Conservation (phyloP, 1,284 basidiomycete genomes). For the Cryptococcus sp. region DNA sequence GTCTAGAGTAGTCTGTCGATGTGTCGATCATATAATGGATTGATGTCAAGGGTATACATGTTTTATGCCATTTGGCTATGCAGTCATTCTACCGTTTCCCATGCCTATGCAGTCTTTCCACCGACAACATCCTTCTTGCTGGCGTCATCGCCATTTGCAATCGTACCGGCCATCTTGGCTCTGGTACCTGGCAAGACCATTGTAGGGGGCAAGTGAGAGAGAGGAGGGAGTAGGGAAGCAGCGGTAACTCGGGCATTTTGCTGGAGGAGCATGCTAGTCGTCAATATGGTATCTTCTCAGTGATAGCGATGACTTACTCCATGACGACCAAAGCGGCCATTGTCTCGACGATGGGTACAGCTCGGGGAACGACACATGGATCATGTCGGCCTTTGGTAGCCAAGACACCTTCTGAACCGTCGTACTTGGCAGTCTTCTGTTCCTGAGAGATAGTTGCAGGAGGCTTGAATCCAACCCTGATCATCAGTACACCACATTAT, state of each 20-base stretch:
- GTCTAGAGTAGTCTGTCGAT: too few species aligned
- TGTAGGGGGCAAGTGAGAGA: slow-evolving; percentile 79
- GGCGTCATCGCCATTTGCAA: slow-evolving; percentile 17
- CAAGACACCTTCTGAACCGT: slow-evolving; percentile 79
- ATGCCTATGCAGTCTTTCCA: not conserved
- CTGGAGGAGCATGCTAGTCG: slow-evolving; percentile 62
- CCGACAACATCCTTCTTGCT: not conserved
- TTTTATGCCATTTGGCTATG: too few species aligned
- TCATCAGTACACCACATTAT: not conserved
- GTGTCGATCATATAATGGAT: too few species aligned
- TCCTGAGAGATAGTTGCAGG: slow-evolving; percentile 95
- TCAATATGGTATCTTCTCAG: not conserved
- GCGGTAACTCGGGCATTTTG: slow-evolving; percentile 76
- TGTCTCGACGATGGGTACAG: slow-evolving; percentile 96
- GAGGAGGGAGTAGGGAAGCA: slow-evolving; percentile 62
- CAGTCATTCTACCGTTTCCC: too few species aligned
- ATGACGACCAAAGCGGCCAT: slow-evolving; percentile 96
- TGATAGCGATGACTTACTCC: slow-evolving; percentile 56
- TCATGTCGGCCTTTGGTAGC: slow-evolving; percentile 92
- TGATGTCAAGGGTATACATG: too few species aligned
- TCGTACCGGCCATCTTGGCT: slow-evolving; percentile 28
- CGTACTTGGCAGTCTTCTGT: slow-evolving; percentile 87
- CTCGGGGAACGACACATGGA: slow-evolving; percentile 94
- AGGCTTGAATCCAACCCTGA: slow-evolving; percentile 92
- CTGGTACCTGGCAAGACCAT: slow-evolving; percentile 51